Evolutionary conservation across 176 grass and related monocot genomes (phyloP), one percentile per base, ranked within the genome.

Genomic region (Phyllostachys edulis): DNA sequence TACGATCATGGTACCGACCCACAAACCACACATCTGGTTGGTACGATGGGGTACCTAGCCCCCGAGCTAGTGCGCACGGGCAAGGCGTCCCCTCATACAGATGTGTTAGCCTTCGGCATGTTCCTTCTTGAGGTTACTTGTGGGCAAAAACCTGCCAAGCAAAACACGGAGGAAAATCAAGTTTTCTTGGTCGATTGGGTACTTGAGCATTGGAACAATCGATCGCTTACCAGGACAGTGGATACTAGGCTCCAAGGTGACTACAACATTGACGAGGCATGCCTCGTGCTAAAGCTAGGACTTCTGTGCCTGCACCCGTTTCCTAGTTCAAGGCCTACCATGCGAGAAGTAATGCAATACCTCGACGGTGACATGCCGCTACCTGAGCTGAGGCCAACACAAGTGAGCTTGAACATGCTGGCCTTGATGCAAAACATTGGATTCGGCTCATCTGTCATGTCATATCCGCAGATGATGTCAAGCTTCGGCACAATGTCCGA

Each of bases 211-310:
- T 44, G 42, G 42, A 9, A 44, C 7, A 9, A 44, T 44, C 42
- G 37, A 44, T 38, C 37, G 37, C 42, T 44, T 7, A 44, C 9
- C 7, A 9, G 9, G 42, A 9, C 42, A 9, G 42, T 44, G 42
- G 42, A 44, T 44, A 7, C 42, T 9, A 44, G 42, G 42, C 42
- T 44, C 42, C 42, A 26, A 44, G 55, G 66, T 0, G 37, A 15
- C 1, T 84, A 50, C 2, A 38, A 2, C 12, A 21, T 4, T 15
- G 67, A 80, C 26, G 68, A 89, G 37, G 47, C 32, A 18, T 40
- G 45, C 37, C 5, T 84, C 2, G 87, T 83, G 42, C 16, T 88
- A 4, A 83, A 65, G 5, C 67, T 88, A 4, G 87, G 87, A 0
- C 56, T 88, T 17, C 20, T 84, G 0, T 88, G 74, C 34, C 59